phyloP scores from a whole-genome alignment of 1,284 basidiomycete genomes.

The Fomitopsis palustris region DNA sequence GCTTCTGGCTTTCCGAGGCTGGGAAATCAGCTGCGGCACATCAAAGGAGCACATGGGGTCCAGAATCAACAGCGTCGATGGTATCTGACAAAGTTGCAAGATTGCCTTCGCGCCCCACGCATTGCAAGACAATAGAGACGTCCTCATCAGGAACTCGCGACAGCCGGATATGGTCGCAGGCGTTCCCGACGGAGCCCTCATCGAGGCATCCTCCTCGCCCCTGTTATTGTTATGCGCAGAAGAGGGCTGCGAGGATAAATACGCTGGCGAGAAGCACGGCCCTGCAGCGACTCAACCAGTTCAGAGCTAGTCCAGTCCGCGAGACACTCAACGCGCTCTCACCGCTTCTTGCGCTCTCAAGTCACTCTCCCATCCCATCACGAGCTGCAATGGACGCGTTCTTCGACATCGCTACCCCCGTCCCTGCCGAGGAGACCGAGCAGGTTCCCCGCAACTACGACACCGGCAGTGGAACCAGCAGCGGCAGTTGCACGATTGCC shows the following conservation, averaged over 20 bases:
- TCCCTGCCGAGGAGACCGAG: slow-evolving; percentile 9
- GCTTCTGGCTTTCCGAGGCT: background rate
- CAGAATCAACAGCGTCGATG: background rate
- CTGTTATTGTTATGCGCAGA: background rate
- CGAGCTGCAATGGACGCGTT: slow-evolving; percentile 9
- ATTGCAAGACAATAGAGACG: background rate
- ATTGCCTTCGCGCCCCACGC: background rate
- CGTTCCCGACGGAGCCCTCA: background rate
- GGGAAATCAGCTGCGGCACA: background rate
- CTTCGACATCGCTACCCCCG: slow-evolving; percentile 9
- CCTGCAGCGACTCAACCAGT: slow-evolving; percentile 2
- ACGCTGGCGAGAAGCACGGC: background rate
- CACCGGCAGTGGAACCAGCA: background rate
- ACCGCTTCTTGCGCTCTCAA: background rate
- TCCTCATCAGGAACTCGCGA: background rate
- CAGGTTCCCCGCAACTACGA: slow-evolving; percentile 4
- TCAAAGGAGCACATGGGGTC: background rate
- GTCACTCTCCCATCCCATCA: slow-evolving; percentile 1
- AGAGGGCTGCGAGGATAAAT: background rate
- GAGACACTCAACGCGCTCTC: background rate
- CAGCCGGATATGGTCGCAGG: background rate
- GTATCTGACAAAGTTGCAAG: slow-evolving; percentile 1
- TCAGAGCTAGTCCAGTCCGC: background rate
- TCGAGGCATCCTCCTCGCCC: background rate
- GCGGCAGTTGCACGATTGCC: slow-evolving; percentile 1